Base-by-base conservation (phyloP, 2,329 filamentous ascomycete genomes). In the Tympanopsis confertula region DNA sequence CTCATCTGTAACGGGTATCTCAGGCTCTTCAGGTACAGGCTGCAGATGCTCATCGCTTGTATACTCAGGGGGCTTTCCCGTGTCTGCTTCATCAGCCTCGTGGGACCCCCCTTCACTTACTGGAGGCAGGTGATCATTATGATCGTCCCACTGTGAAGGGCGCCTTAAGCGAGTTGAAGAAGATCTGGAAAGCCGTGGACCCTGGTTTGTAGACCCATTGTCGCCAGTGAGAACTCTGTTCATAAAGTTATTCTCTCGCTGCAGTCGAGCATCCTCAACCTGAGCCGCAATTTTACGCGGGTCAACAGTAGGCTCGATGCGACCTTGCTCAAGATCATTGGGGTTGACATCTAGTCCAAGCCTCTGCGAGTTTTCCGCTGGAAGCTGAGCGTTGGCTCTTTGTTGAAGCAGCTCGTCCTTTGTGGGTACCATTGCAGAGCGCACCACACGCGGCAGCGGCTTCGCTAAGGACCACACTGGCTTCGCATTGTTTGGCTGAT, bases 381-480 rank as follows among this genome's bases (percentile, higher is more conserved):
- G 50, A 5, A 50, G 45, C 28, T 57, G 52, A 1, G 56, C 45
- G 26, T 51, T 56, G n/a, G n/a, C n/a, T n/a, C n/a, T n/a, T n/a
- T 39, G 20, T 19, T 37, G 35, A 5, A 7, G 40, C 13, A 62
- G 39, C 42, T 65, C 56, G 28, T 57, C 54, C 39, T 52, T 51
- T 1, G 62, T 61, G 0, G 65, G 66, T 1, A 69, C 59, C 69
- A 72, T 73, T 10, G 68, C 68, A 15, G 63, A 56, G 26, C 69
- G 58, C 38, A 73, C 57, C 1, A 72, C 68, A 42, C 67, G 67
- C 20, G 69, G 69, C 19, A 73, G 48, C 5, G 69, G 68, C 44
- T 70, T 68, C 3, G 66, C 68, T 37, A 73, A 49, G 50, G 66
- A 63, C 62, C 69, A 74, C 35, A 74, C 62, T 1, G 69, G 69